Base-by-base conservation (phyloP, 2,329 filamentous ascomycete species). In the Ophiocordyceps camponoti-floridani region DNA sequence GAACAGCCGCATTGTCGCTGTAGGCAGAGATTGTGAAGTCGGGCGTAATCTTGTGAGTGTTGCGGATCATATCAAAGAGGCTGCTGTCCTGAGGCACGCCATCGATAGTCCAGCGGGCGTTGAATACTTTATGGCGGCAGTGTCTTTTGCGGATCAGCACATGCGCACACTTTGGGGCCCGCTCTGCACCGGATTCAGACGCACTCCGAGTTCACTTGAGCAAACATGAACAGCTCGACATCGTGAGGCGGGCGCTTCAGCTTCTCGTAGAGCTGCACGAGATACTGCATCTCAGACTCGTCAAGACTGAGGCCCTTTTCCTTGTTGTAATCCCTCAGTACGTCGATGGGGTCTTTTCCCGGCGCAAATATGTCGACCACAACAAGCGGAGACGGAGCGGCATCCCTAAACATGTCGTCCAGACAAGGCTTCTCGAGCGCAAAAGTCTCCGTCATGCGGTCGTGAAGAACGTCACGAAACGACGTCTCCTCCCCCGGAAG, bases 151-250 rank as follows among this genome's bases (percentile, higher is more conserved):
- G 18, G 31, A 16, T 33, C 9, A 40, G 16, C 23, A 23, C 18
- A 3, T 2, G 40, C 2, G 18, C 40, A 41, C 10, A 5, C 4
- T 7, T 41, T 23, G 23, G 5, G 23, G 5, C 3, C 23, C 23
- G 23, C 5, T 23, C 5, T 23, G 23, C 23, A 23, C 23, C 5
- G 23, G 5, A 26, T 27, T 2, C 13, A 28, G 23, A 46, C 48
- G 42, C 42, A 54, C 70, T 98, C 91, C 3, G 89, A 96, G 68
- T 96, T 96, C 60, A 98, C 89, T 65, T 98, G 91, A 14, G 89
- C 89, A 61, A 96, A 98, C 91, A 96, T 96, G 71, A 96, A 96
- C 19, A 96, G 72, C 65, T 98, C 91, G 41, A 96, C 84, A 59
- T 96, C 91, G 48, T 87, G 81, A 1, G 85, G 85, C 43, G 74